A percentile compares a stretch with the other conserved stretches of the same genome.
These are phyloP conservation scores for Trypanosoma congolense DNA, from an alignment of 208 protist species.

Conservation along the genomic window DNA sequence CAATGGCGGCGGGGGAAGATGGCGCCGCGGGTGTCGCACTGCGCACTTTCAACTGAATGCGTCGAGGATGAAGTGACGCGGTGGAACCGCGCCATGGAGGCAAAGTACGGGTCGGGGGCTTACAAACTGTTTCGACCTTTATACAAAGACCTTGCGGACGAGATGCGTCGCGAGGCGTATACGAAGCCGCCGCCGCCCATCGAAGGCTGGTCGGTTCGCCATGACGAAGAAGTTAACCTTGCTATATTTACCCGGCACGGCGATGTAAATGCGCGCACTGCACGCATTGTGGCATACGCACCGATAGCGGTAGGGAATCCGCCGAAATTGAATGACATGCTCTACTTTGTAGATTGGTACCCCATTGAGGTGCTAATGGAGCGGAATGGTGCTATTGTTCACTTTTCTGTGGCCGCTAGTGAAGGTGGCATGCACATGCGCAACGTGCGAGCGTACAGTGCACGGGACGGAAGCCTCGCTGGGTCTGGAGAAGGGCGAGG, in stretches of 20 bases:
- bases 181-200: slow-evolving; percentile 67
- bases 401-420: slow-evolving; percentile 69
- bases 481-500: too few relatives aligned
- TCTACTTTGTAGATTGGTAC: slow-evolving; percentile 75
- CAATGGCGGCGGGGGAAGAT: neutral
- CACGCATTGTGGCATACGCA: slow-evolving; percentile 52
- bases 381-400: slow-evolving; percentile 68
- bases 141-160: slow-evolving; percentile 80
- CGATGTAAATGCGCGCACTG: slow-evolving; percentile 27
- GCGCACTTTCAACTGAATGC: slow-evolving; percentile 23
- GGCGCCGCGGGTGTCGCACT: neutral
- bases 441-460: slow-evolving; percentile 78
- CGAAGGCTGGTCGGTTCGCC: slow-evolving; percentile 41
- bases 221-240: slow-evolving; percentile 41
- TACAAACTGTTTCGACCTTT: slow-evolving; percentile 73
- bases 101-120: slow-evolving; percentile 61
- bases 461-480: slow-evolving; percentile 15
- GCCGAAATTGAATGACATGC: slow-evolving; percentile 45
- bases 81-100: slow-evolving; percentile 38
- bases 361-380: slow-evolving; percentile 68
- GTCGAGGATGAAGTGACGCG: slow-evolving; percentile 22
- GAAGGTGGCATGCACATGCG: slow-evolving; percentile 84
- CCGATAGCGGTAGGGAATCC: slow-evolving; percentile 58
- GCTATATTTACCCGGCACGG: slow-evolving; percentile 46
- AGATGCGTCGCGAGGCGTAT: slow-evolving; percentile 62